phyloP scores from a whole-genome alignment of 2,329 filamentous ascomycete species.

The Alternaria sp. region DNA sequence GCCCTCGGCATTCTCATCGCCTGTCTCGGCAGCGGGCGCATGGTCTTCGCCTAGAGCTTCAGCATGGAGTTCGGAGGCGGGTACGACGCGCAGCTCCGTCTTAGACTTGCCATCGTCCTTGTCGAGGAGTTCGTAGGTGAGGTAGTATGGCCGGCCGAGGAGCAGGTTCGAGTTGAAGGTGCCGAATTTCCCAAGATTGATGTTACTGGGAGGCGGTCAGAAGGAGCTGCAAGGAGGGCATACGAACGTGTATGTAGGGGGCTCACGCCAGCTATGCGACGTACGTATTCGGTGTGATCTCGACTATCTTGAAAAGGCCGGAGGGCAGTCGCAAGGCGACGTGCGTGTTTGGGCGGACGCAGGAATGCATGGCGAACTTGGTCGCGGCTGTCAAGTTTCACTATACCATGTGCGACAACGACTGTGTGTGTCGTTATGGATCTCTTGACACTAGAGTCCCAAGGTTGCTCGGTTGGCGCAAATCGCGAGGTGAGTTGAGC shows the following conservation, averaged over 20 bases:
- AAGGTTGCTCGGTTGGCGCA: neutral
- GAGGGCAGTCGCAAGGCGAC: slow-evolving; percentile 66
- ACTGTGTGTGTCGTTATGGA: neutral
- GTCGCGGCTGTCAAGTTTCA: slow-evolving; percentile 1
- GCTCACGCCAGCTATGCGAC: slow-evolving; percentile 54
- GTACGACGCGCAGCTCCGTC: slow-evolving; percentile 77
- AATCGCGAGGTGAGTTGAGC: slow-evolving; percentile 10
- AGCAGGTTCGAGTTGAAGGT: slow-evolving; percentile 88
- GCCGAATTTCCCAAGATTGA: slow-evolving; percentile 92
- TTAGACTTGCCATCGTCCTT: slow-evolving; percentile 68
- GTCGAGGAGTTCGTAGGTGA: slow-evolving; percentile 90
- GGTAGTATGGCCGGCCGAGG: slow-evolving; percentile 87
- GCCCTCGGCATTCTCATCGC: slow-evolving; percentile 45
- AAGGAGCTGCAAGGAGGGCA: neutral
- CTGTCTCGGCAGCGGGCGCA: slow-evolving; percentile 49
- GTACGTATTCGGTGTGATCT: slow-evolving; percentile 71
- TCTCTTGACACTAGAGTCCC: neutral
- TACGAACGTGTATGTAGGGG: slow-evolving; percentile 13
- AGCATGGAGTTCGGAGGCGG: slow-evolving; percentile 82
- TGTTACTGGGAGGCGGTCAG: slow-evolving; percentile 65
- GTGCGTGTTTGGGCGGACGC: slow-evolving; percentile 60
- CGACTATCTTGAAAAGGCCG: slow-evolving; percentile 64
- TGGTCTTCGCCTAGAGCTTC: slow-evolving; percentile 70
- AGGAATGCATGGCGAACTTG: slow-evolving; percentile 52
- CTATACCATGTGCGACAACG: slow-evolving; percentile 19